Base-by-base conservation (phyloP, 2,329 filamentous ascomycete genomes). In the Eutypella sp. region DNA sequence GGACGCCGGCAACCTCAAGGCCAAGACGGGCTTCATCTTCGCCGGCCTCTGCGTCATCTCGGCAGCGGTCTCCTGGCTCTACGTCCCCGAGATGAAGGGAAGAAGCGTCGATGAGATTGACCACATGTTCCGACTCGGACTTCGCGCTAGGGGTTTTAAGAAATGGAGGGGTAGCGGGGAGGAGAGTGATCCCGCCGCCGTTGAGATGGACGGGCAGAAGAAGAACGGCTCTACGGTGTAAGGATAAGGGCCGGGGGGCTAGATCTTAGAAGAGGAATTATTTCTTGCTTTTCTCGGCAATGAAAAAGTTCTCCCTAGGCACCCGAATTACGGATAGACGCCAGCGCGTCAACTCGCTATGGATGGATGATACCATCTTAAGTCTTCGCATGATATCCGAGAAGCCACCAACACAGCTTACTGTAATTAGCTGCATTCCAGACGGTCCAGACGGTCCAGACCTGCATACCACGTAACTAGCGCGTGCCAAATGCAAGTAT, bases 11-110 rank as follows among this genome's bases (percentile, higher is more conserved):
- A 65, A 70, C 47, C 52, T 72, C 18, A 63, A 67, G 23, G 67
- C 64, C 1, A 70, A 69, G 57, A 70, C 67, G 2, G 69, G 67
- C 0, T 69, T 71, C 25, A 56, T 72, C 1, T 72, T 62, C 46
- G 60, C 63, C 1, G 67, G 59, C 0, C 59, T 67, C 11, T 69
- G 66, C 50, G 47, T 64, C 2, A 44, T 68, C 1, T 62, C 65
- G 16, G 57, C 67, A 2, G 45, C 61, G 2, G 39, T 70, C 0
- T 67, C 70, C 0, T 81, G 67, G 62, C 60, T 67, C 10, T 62
- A 65, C 29, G 61, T 81, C 0, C 78, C 78, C 0, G 78, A 82
- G 55, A 79, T 77, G 63, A 74, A 72, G 57, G 72, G 71, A 4
- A 59, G 73, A 18, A 71, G 60, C 2, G 61, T 69, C 1, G 62